phyloP scores from a whole-genome alignment of 768 basidiomycete genomes.

The Hericium coralloides region DNA sequence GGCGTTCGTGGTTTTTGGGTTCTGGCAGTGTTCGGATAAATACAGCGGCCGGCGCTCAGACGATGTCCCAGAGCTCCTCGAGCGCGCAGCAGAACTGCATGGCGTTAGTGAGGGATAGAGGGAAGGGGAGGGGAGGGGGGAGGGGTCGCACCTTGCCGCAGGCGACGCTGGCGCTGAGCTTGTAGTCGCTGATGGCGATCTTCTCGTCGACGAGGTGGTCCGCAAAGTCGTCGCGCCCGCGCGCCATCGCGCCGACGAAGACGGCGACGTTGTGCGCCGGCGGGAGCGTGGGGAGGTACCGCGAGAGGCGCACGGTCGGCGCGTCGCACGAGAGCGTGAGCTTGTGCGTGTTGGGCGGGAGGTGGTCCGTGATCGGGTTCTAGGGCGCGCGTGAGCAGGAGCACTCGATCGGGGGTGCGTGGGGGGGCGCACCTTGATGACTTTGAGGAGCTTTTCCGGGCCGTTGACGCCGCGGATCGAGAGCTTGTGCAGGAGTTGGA shows the following conservation, averaged over 20 bases:
- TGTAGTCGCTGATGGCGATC: conserved; percentile 91
- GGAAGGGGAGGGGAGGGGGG: not conserved
- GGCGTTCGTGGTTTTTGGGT: not conserved
- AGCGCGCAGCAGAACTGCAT: conserved; percentile 79
- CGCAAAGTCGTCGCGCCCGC: conserved; percentile 94
- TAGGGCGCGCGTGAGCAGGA: conserved; percentile 22
- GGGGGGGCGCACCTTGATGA: conserved; percentile 67
- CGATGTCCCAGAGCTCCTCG: conserved; percentile 93
- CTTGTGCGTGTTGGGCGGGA: conserved; percentile 93
- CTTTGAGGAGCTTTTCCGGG: conserved; percentile 92
- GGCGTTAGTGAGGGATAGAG: not conserved
- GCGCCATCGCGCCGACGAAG: conserved; percentile 97
- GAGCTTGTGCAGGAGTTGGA: conserved; percentile 93
- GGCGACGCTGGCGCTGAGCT: conserved; percentile 87
- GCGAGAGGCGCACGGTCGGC: conserved; percentile 67
- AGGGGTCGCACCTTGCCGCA: conserved; percentile 82
- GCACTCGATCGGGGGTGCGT: not conserved
- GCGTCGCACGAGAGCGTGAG: conserved; percentile 93
- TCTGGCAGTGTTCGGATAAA: not conserved
- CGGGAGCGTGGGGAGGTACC: conserved; percentile 79
- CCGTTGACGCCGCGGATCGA: conserved; percentile 95
- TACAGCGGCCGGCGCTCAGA: conserved; percentile 30
- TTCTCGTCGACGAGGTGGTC: conserved; percentile 94
- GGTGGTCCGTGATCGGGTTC: conserved; percentile 93
- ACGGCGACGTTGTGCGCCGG: conserved; percentile 86